These are phyloP conservation scores for Phialocephala subalpina DNA, from an alignment of 2,329 filamentous ascomycete genomes.

Conservation along the genomic window DNA sequence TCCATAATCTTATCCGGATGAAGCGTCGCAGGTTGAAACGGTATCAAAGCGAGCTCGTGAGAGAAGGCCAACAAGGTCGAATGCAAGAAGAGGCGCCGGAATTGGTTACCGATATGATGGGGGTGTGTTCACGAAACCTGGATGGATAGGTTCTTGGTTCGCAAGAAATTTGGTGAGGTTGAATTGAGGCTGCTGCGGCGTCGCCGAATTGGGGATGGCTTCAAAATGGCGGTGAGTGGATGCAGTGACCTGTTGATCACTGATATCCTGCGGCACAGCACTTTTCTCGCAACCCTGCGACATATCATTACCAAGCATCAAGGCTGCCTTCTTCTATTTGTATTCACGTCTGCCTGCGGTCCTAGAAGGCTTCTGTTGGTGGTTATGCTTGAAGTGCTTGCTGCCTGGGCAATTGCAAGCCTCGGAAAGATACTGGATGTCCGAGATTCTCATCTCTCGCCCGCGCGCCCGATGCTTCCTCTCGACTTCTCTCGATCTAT, in stretches of 20 bases:
- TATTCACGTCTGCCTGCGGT: background rate
- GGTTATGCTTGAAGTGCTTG: background rate
- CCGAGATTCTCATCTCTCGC: background rate
- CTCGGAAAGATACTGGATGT: background rate
- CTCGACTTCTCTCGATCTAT: too few relatives aligned
- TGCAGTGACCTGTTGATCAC: background rate
- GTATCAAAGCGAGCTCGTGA: background rate
- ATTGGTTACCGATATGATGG: background rate
- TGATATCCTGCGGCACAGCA: background rate
- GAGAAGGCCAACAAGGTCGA: background rate
- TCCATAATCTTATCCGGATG: constrained; percentile 7
- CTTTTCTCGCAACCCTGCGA: background rate
- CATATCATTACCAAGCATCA: background rate
- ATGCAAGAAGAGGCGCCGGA: background rate
- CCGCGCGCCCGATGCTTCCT: too few relatives aligned
- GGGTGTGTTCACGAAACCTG: background rate
- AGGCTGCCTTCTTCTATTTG: background rate
- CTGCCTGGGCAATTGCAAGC: background rate
- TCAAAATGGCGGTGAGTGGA: background rate
- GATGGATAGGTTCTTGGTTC: background rate
- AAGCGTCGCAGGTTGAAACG: constrained; percentile 1
- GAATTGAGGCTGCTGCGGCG: background rate
- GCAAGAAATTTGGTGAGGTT: background rate
- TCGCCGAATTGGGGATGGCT: background rate
- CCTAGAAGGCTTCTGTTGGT: background rate